Evolutionary conservation across 2,329 filamentous ascomycete genomes (phyloP).

Genomic region (Fusarium penzigii): DNA sequence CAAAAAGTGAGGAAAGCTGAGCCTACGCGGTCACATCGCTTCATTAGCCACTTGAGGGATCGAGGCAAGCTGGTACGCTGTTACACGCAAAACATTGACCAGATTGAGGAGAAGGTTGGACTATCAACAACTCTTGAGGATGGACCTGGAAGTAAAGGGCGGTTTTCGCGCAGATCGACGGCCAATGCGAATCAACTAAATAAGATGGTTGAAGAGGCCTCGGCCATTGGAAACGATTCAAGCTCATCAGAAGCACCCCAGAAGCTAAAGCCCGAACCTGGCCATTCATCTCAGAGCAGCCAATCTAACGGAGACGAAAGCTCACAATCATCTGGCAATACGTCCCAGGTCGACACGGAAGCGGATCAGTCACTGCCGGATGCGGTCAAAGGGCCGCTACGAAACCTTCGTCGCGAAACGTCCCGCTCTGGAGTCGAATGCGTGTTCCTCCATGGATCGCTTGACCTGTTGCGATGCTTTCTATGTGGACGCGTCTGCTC

Average conservation of each 20-base stretch:
- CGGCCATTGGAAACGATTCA: conserved; percentile 17
- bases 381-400: conserved; percentile 15
- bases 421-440: conserved; percentile 56
- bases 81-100: conserved; percentile 77
- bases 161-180: conserved; percentile 55
- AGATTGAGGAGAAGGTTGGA: conserved; percentile 70
- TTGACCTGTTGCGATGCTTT: conserved; percentile 65
- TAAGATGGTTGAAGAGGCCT: conserved; percentile 41
- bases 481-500: conserved; percentile 57
- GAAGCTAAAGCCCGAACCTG: conserved; percentile 18
- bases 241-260: conserved; percentile 23
- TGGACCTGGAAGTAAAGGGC: conserved; percentile 61
- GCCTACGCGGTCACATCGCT: conserved; percentile 67
- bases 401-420: conserved; percentile 29
- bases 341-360: conserved; percentile 11
- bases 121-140: conserved; percentile 62
- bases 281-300: conserved; percentile 15
- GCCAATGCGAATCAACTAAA: conserved; percentile 36
- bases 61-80: conserved; percentile 68
- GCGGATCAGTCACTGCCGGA: conserved; percentile 22
- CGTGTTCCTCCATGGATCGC: conserved; percentile 72
- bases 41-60: conserved; percentile 67
- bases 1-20: conserved; percentile 64
- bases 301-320: background rate
- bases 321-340: conserved; percentile 14